Percentiles rank a stretch among this genome's conserved stretches.
phyloP scores from a whole-genome alignment of 176 grass and related monocot species.

The Aechmea fasciata region DNA sequence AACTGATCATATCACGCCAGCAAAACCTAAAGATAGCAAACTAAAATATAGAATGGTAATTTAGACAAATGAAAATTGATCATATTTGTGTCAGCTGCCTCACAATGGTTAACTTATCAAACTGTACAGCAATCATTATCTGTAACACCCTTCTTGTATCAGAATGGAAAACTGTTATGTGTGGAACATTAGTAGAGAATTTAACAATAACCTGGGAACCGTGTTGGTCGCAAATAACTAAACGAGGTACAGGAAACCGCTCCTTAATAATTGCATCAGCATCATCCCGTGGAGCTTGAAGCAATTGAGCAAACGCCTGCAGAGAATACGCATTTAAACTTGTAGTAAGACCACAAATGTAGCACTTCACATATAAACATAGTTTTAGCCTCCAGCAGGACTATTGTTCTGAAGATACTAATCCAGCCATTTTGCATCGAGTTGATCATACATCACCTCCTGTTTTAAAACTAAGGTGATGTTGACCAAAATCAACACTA shows the following conservation, averaged over 20 bases:
- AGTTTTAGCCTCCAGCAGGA: constrained; percentile 2
- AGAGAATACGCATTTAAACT: background rate
- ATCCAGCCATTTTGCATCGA: background rate
- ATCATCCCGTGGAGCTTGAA: constrained; percentile 67
- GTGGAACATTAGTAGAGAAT: background rate
- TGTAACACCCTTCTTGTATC: no score
- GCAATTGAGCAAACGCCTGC: constrained; percentile 77
- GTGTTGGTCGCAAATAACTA: constrained; percentile 88
- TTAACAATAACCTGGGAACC: constrained; percentile 67
- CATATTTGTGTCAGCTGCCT: no score
- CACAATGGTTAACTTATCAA: no score
- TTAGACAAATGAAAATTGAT: no score
- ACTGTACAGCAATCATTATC: no score
- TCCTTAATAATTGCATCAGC: constrained; percentile 72
- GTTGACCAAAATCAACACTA: no score
- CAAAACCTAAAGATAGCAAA: background rate
- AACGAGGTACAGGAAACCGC: constrained; percentile 80
- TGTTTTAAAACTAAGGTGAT: constrained; percentile 15
- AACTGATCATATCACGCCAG: background rate
- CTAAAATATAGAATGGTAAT: no score
- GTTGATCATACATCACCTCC: constrained; percentile 37
- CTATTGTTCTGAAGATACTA: background rate
- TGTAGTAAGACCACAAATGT: constrained; percentile 13
- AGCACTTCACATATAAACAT: background rate
- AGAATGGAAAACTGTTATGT: background rate